Conservation (phyloP, 2,329 filamentous ascomycete species). For the Westerdykella ornata region DNA sequence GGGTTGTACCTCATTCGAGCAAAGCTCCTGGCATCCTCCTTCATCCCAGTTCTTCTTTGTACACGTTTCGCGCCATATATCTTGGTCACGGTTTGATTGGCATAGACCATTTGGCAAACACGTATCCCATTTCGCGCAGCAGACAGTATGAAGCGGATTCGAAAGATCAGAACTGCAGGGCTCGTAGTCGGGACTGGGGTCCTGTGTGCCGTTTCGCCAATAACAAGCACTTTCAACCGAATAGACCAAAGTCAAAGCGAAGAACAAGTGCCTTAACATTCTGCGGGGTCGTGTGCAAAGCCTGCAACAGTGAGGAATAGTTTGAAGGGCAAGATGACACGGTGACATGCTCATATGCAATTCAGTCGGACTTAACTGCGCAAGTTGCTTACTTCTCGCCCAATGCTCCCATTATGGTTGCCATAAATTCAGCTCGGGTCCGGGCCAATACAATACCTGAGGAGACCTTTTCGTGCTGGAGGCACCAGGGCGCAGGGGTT, state of each 20-base stretch:
- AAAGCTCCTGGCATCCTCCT: constrained; percentile 9
- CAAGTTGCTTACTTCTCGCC: too few relatives aligned
- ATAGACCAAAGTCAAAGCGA: background rate
- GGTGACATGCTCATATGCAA: too few relatives aligned
- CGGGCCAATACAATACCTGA: too few relatives aligned
- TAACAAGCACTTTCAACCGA: constrained; percentile 1
- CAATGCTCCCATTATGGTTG: too few relatives aligned
- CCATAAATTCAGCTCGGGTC: too few relatives aligned
- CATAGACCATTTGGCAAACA: constrained; percentile 5
- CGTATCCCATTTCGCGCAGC: constrained; percentile 4
- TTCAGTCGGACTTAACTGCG: too few relatives aligned
- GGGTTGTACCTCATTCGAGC: constrained; percentile 6
- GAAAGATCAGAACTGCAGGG: constrained; percentile 2
- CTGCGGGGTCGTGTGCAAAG: too few relatives aligned
- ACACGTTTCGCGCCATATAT: constrained; percentile 6
- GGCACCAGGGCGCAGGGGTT: too few relatives aligned
- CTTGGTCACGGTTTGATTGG: background rate
- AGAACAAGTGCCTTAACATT: background rate
- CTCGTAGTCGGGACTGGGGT: background rate
- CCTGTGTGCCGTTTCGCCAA: constrained; percentile 2
- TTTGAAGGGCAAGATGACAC: too few relatives aligned
- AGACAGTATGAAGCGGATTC: constrained; percentile 3
- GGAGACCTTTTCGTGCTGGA: too few relatives aligned
- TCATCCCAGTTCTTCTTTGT: constrained; percentile 5
- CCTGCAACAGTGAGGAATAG: too few relatives aligned